Conservation (phyloP, 371 early-diverging fungal species). For the Saksenaea oblongispora region DNA sequence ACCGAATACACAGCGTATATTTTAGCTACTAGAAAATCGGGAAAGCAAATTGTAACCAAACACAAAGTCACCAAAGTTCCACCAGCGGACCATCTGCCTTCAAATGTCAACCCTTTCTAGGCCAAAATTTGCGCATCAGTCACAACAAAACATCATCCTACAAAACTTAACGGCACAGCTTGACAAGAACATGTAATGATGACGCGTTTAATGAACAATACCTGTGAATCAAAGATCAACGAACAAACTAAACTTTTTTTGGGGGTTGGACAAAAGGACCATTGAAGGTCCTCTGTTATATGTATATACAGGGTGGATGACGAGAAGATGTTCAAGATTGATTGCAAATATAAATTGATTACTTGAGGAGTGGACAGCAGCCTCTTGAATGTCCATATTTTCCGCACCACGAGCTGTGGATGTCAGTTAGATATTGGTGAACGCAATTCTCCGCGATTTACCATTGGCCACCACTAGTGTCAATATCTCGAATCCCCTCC, state of each 20-base stretch:
- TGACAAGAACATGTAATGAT: no score
- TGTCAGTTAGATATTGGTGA: background rate
- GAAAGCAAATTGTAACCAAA: background rate
- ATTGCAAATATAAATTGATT: background rate
- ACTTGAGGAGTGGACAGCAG: conserved; percentile 20
- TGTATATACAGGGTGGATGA: no score
- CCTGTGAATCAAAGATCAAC: no score
- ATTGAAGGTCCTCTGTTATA: no score
- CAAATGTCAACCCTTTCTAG: background rate
- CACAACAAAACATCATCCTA: background rate
- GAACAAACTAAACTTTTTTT: no score
- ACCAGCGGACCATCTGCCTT: background rate
- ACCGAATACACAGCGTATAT: no score
- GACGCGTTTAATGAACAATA: background rate
- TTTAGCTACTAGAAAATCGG: no score
- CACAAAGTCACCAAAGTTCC: no score
- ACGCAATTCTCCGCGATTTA: background rate
- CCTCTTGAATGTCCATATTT: conserved; percentile 22
- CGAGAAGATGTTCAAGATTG: no score
- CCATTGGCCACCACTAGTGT: conserved; percentile 23
- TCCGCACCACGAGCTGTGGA: conserved; percentile 25
- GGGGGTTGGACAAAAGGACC: no score
- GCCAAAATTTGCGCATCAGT: background rate
- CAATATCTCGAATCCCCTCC: conserved; percentile 6
- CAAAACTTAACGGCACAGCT: background rate